Evolutionary conservation across 2,329 filamentous ascomycete genomes (phyloP), one percentile per base, ranked within the genome.

Genomic region (Phaeoacremonium minimum): DNA sequence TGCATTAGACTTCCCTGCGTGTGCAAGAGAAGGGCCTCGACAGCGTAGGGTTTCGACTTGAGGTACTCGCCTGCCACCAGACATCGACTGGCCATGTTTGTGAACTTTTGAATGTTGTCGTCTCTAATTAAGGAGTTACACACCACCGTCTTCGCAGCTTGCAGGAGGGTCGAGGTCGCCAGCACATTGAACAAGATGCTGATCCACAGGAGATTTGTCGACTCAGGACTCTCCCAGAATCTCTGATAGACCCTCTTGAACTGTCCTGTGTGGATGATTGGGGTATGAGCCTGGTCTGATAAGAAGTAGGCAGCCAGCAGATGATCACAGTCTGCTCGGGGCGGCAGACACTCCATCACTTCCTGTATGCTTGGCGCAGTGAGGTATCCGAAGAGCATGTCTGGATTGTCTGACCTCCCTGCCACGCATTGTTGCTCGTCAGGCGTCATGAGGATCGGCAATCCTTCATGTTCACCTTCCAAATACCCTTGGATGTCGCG

Each of bases 161-260:
- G 55, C 50, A 69, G 55, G 13, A 60, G 55, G 19, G 59, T 52
- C 2, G 67, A 66, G 4, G 61, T 58, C 41, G 57, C 59, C 28
- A 75, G 45, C 32, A 73, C 61, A 6, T 69, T 72, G 40, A 70
- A 69, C 32, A 75, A 53, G 28, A 71, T 66, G 44, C 69, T 73
- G 30, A 72, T 53, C 71, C 71, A 75, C 17, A 74, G 54, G 11
- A 71, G 51, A 41, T 61, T 64, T 4, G 63, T 53, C 1, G 54
- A 51, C 4, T 52, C 45, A 1, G 68, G 63, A 4, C 58, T 48
- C 17, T 46, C 45, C 70, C 71, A 73, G 43, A 75, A 72, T 5
- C 56, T 57, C 28, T 67, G 63, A 45, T 73, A 74, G 28, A 66
- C 61, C 4, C 68, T 58, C 44, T 67, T 62, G 37, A 75, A 75